phyloP scores from a whole-genome alignment of 495 filamentous ascomycete species.

The Chaetomium cochliodes region DNA sequence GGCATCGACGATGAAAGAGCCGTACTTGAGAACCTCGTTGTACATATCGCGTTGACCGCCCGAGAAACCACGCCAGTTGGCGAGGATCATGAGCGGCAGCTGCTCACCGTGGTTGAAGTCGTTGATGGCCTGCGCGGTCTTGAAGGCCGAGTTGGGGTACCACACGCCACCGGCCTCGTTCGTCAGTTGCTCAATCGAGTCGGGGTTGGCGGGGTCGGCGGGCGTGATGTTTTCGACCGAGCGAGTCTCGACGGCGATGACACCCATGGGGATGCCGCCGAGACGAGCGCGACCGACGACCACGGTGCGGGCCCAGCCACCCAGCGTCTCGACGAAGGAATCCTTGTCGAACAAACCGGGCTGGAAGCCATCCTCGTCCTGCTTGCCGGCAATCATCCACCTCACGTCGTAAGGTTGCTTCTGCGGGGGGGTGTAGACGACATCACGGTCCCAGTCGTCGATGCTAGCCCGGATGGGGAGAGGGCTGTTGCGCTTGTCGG shows the following conservation, averaged over 20 bases:
- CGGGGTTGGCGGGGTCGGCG: constrained; percentile 97
- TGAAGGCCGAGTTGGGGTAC: constrained; percentile 99
- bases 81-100: constrained; percentile 96
- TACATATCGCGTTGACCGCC: constrained; percentile 99
- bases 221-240: constrained; percentile 95
- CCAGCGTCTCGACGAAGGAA: constrained; percentile 95
- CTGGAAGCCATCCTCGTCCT: constrained; percentile 75
- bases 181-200: constrained; percentile 90
- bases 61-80: constrained; percentile 99
- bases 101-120: constrained; percentile 99
- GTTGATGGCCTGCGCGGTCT: constrained; percentile 96
- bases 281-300: constrained; percentile 95
- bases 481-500: constrained; percentile 86
- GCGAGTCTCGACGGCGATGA: constrained; percentile 94
- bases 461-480: constrained; percentile 79
- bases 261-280: constrained; percentile 97
- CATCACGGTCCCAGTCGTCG: constrained; percentile 92
- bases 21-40: constrained; percentile 99
- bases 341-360: constrained; percentile 92
- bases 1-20: constrained; percentile 96
- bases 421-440: constrained; percentile 77
- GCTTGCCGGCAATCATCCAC: constrained; percentile 87
- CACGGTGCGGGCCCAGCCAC: constrained; percentile 94
- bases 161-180: constrained; percentile 97
- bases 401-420: constrained; percentile 92